Conservation (phyloP, 148 eudicot species). For the Oxyria digyna region DNA sequence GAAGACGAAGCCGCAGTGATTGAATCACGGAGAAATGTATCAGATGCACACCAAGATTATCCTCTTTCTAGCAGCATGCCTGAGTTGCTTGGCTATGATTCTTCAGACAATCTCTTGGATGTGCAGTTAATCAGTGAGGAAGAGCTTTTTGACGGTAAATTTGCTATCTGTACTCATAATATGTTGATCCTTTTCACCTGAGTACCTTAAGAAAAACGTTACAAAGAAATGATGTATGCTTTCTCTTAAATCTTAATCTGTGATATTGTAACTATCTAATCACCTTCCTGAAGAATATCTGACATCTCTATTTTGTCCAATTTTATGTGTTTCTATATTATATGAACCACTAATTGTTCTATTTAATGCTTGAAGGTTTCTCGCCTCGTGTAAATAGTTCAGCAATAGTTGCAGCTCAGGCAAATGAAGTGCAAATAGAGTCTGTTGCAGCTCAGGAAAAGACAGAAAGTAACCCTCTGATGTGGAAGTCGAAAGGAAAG, state of each 20-base stretch:
- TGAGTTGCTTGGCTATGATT: constrained; percentile 12
- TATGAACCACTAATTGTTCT: neutral
- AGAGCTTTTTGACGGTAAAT: constrained; percentile 36
- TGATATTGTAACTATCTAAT: too few species aligned
- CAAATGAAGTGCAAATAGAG: neutral
- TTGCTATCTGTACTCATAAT: constrained; percentile 2
- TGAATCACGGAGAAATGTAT: too few species aligned
- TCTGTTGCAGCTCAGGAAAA: constrained; percentile 22
- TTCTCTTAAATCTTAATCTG: too few species aligned
- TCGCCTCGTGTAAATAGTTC: neutral
- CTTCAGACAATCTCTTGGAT: constrained; percentile 37
- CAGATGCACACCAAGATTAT: too few species aligned
- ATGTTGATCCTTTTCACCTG: neutral
- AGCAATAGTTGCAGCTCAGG: constrained; percentile 14
- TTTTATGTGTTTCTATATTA: neutral
- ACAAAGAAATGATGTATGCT: neutral
- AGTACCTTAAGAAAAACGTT: neutral
- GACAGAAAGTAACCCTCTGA: constrained; percentile 28
- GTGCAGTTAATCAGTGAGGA: constrained; percentile 44
- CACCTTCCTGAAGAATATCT: too few species aligned
- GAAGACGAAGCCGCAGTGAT: neutral
- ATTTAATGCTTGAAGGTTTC: neutral
- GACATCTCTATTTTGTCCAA: too few species aligned
- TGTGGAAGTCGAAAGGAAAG: constrained; percentile 77
- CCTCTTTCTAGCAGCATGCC: constrained; percentile 22